These are phyloP conservation scores for Candida pini DNA, from an alignment of 805 yeast species.

Conservation along the genomic window DNA sequence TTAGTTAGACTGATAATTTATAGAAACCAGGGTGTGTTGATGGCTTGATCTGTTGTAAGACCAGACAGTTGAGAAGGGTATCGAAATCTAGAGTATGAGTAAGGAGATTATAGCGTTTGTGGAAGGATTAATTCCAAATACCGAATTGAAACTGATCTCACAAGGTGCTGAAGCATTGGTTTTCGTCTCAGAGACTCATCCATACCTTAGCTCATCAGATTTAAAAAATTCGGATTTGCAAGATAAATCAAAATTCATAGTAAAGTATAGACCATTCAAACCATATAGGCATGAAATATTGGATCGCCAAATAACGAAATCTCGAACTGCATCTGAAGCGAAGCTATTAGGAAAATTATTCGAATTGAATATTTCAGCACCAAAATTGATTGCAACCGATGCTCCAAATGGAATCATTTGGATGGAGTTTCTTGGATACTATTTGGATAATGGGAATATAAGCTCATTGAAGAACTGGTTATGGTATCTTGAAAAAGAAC, in stretches of 20 bases:
- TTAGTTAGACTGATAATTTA: too few relatives aligned
- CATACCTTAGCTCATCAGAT: conserved; percentile 46
- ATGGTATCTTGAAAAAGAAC: conserved; percentile 50
- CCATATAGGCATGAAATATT: conserved; percentile 84
- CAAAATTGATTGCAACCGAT: conserved; percentile 72
- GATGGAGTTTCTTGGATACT: conserved; percentile 76
- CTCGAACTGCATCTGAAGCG: conserved; percentile 80
- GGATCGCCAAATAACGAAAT: conserved; percentile 70
- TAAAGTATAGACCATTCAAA: conserved; percentile 85
- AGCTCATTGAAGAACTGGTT: conserved; percentile 70
- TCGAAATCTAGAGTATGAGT: too few relatives aligned
- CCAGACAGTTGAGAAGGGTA: too few relatives aligned
- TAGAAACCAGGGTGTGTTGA: conserved; percentile 1
- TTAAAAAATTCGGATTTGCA: conserved; percentile 20
- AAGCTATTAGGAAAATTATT: conserved; percentile 58
- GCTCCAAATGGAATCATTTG: conserved; percentile 73
- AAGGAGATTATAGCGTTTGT: conserved; percentile 42
- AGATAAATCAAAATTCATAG: conserved; percentile 41
- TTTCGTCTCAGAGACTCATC: conserved; percentile 58
- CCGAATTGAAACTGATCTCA: conserved; percentile 53
- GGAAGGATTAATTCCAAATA: conserved; percentile 36
- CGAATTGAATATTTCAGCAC: conserved; percentile 59
- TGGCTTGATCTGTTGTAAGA: neutral
- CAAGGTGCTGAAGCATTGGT: conserved; percentile 94
- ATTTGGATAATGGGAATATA: conserved; percentile 42